These are phyloP conservation scores for Chlorokybus atmophyticus DNA, from an alignment of 139 green algal species.

Conservation along the genomic window DNA sequence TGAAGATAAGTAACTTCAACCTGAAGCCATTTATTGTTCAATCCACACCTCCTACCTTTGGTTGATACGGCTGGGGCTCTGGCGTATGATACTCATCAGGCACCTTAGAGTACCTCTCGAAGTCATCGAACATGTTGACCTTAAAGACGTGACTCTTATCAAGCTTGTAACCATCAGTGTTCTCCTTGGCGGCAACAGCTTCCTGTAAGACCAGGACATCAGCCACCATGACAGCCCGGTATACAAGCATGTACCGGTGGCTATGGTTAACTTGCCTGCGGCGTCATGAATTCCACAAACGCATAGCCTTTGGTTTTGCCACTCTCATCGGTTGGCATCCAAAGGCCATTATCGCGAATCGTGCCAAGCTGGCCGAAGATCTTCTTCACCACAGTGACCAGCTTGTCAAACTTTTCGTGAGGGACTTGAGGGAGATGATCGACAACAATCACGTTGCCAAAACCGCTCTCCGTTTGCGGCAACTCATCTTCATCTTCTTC, in stretches of 20 bases:
- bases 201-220: conserved; percentile 12
- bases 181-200: conserved; percentile 28
- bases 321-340: conserved; percentile 66
- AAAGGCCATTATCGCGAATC: conserved; percentile 60
- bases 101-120: conserved; percentile 51
- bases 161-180: conserved; percentile 74
- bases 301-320: conserved; percentile 76
- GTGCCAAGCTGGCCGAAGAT: conserved; percentile 72
- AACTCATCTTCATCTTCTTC: conserved; percentile 59
- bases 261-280: too few relatives aligned
- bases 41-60: neutral
- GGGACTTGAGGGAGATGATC: conserved; percentile 78
- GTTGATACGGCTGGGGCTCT: conserved; percentile 33
- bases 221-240: neutral
- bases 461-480: conserved; percentile 72
- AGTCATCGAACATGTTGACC: conserved; percentile 84
- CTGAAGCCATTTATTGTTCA: neutral
- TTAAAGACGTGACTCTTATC: conserved; percentile 93
- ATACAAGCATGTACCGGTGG: neutral
- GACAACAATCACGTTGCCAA: conserved; percentile 88
- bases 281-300: conserved; percentile 81
- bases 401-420: conserved; percentile 89
- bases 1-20: too few relatives aligned
- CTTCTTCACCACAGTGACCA: conserved; percentile 72
- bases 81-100: conserved; percentile 45